These are phyloP conservation scores for Rhexocercosporidium sp. DNA, from an alignment of 2,329 filamentous ascomycete species.

Conservation along the genomic window DNA sequence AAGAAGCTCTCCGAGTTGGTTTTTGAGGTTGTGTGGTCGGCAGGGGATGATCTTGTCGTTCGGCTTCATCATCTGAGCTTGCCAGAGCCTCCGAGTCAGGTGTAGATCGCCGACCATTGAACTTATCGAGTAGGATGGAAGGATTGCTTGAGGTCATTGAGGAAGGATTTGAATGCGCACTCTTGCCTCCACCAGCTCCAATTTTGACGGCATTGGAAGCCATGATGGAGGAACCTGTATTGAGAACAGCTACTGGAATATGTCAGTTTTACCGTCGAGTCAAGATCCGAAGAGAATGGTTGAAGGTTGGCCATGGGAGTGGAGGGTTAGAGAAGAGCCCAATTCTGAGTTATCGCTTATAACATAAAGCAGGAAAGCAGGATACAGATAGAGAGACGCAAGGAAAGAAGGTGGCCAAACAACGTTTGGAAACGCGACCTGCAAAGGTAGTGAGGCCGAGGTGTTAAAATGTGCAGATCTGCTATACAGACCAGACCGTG, in stretches of 20 bases:
- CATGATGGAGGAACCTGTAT: neutral
- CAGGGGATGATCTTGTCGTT: constrained; percentile 61
- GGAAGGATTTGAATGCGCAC: constrained; percentile 49
- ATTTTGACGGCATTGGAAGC: constrained; percentile 1
- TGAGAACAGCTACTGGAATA: neutral
- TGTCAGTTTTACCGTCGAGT: neutral
- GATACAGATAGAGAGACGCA: neutral
- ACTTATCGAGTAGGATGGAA: constrained; percentile 73
- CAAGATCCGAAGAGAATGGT: neutral
- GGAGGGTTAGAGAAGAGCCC: neutral
- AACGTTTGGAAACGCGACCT: neutral
- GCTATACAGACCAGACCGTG: neutral
- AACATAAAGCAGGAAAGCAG: neutral
- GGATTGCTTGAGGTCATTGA: constrained; percentile 64
- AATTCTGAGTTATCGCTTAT: neutral
- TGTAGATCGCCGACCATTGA: constrained; percentile 80
- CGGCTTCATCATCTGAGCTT: constrained; percentile 91
- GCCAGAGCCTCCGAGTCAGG: constrained; percentile 93
- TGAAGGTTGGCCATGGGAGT: neutral
- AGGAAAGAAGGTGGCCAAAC: neutral
- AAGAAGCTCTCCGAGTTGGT: constrained; percentile 76
- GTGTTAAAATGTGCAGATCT: neutral
- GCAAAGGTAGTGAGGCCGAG: neutral
- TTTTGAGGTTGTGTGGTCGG: constrained; percentile 58
- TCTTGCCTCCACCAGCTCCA: constrained; percentile 45